Conservation (phyloP, 1,284 basidiomycete genomes). For the Macrocystidia cucumis region DNA sequence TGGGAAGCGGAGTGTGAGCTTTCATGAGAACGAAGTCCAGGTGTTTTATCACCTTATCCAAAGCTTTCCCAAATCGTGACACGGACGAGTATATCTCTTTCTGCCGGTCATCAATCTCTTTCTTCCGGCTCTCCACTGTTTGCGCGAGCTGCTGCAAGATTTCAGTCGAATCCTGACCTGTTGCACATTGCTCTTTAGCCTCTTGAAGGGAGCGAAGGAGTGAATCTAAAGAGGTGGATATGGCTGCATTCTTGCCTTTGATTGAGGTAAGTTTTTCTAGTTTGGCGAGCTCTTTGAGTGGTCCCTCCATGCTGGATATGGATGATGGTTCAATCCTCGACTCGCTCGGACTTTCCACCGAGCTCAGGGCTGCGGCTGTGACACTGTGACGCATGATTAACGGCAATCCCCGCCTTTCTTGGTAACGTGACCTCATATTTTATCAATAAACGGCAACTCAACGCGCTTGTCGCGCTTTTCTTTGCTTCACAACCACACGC, state of each 20-base stretch:
- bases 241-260: constrained; percentile 49
- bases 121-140: constrained; percentile 65
- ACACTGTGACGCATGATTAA: no score
- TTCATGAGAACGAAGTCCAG: constrained; percentile 1
- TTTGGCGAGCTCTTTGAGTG: constrained; percentile 68
- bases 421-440: no score
- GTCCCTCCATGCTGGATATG: constrained; percentile 49
- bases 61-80: constrained; percentile 70
- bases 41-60: constrained; percentile 71
- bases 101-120: constrained; percentile 79
- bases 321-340: no score
- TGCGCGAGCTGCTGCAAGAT: constrained; percentile 49
- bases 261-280: constrained; percentile 54
- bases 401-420: no score
- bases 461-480: no score
- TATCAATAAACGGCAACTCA: no score
- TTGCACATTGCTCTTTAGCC: constrained; percentile 45
- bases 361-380: no score
- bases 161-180: constrained; percentile 43
- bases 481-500: constrained; percentile 2
- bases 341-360: no score
- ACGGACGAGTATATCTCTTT: constrained; percentile 81
- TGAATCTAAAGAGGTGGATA: constrained; percentile 60
- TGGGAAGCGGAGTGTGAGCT: constrained; percentile 19
- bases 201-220: constrained; percentile 57